These are phyloP conservation scores for Capniomyces stellatus DNA, from an alignment of 371 early-diverging fungal species.

Conservation along the genomic window DNA sequence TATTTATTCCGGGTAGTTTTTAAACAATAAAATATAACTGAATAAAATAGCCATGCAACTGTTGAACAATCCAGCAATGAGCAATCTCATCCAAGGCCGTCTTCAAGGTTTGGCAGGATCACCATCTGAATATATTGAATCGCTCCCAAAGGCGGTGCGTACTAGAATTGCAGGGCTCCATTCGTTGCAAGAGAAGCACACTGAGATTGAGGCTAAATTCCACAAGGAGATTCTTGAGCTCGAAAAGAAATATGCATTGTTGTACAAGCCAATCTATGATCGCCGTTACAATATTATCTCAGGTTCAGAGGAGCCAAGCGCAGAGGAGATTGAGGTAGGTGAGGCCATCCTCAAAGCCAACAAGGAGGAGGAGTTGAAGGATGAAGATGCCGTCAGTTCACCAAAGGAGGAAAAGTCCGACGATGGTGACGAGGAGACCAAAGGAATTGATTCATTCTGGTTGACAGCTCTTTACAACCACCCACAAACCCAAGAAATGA, in stretches of 20 bases:
- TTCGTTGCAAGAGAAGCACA: slow-evolving; percentile 63
- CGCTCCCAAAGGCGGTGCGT: slow-evolving; percentile 51
- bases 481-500: slow-evolving; percentile 52
- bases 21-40: neutral
- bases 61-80: slow-evolving; percentile 19
- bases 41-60: neutral
- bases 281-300: slow-evolving; percentile 55
- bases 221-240: slow-evolving; percentile 72
- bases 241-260: slow-evolving; percentile 76
- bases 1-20: no score
- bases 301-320: slow-evolving; percentile 71
- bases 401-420: slow-evolving; percentile 16
- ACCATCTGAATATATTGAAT: slow-evolving; percentile 63
- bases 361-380: slow-evolving; percentile 25
- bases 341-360: slow-evolving; percentile 31
- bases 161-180: slow-evolving; percentile 67
- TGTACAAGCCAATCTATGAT: slow-evolving; percentile 71
- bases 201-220: slow-evolving; percentile 62
- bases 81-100: slow-evolving; percentile 24
- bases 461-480: slow-evolving; percentile 72
- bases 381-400: no score
- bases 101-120: slow-evolving; percentile 60
- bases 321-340: slow-evolving; percentile 53
- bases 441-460: slow-evolving; percentile 84
- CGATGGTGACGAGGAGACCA: slow-evolving; percentile 6